Percentiles rank a stretch among this genome's conserved stretches.
phyloP scores from a whole-genome alignment of 345 rosid genomes.

The Kandelia obovata region DNA sequence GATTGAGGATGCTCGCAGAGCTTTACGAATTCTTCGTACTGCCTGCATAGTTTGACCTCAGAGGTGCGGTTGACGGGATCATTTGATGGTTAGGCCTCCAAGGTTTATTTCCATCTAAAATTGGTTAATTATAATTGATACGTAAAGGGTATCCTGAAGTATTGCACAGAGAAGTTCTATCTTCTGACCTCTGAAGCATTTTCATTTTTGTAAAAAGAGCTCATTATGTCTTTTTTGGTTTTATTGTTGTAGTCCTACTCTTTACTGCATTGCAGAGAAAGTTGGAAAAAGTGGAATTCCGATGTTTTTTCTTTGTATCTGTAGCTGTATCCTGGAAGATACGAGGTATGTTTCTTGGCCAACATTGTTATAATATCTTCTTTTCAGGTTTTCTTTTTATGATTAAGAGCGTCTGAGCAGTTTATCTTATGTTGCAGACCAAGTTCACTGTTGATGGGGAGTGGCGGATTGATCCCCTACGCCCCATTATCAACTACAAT shows the following conservation, averaged over 20 bases:
- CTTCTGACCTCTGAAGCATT: too few species aligned
- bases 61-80: conserved; percentile 85
- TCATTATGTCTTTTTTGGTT: too few species aligned
- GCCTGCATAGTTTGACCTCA: conserved; percentile 75
- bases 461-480: conserved; percentile 88
- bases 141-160: background rate
- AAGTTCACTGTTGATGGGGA: conserved; percentile 91
- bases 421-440: conserved; percentile 43
- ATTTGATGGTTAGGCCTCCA: conserved; percentile 84
- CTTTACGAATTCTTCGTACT: conserved; percentile 54
- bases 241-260: background rate
- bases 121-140: background rate
- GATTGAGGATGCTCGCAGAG: conserved; percentile 61
- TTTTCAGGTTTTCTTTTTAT: background rate
- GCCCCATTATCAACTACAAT: conserved; percentile 52
- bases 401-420: conserved; percentile 10
- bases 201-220: too few species aligned
- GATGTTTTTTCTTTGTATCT: conserved; percentile 64
- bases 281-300: conserved; percentile 67
- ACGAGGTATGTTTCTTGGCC: conserved; percentile 50
- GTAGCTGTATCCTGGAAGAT: conserved; percentile 80
- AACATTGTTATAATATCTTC: background rate
- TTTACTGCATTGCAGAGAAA: conserved; percentile 51
- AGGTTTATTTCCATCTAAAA: conserved; percentile 50
- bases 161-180: too few species aligned